A percentile compares a stretch with the other conserved stretches of the same genome.
phyloP scores from a whole-genome alignment of 331 rosid species.

The Spiraea crenata region DNA sequence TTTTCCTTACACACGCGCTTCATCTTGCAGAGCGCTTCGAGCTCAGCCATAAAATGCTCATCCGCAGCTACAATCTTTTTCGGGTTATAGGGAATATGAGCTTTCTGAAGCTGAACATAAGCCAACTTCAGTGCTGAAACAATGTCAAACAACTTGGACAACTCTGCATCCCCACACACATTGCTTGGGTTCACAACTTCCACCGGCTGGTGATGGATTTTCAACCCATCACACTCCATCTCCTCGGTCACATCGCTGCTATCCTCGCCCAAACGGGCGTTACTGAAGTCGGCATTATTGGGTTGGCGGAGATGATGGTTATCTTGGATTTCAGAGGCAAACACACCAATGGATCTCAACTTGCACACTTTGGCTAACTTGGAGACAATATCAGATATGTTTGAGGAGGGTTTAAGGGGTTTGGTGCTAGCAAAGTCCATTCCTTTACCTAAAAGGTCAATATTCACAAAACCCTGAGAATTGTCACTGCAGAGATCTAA shows the following conservation, averaged over 20 bases:
- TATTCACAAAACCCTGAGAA: conserved; percentile 8
- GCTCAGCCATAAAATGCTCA: conserved; percentile 56
- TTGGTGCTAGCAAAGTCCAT: conserved; percentile 47
- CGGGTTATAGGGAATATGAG: conserved; percentile 71
- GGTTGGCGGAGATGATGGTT: conserved; percentile 28
- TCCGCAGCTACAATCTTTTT: conserved; percentile 69
- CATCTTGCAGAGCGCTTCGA: conserved; percentile 63
- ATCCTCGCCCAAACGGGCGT: conserved; percentile 23
- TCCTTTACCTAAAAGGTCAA: conserved; percentile 7
- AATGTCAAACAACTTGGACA: conserved; percentile 46
- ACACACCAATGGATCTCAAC: conserved; percentile 67
- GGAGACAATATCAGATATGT: conserved; percentile 57
- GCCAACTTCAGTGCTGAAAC: conserved; percentile 66
- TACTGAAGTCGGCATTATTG: conserved; percentile 22
- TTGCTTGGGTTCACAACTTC: conserved; percentile 29
- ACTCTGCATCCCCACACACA: conserved; percentile 33
- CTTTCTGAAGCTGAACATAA: conserved; percentile 75
- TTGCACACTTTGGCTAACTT: conserved; percentile 65
- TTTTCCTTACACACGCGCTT: conserved; percentile 50
- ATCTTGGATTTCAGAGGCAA: conserved; percentile 42
- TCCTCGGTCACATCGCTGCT: conserved; percentile 34
- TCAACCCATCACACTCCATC: conserved; percentile 31
- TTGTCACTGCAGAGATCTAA: conserved; percentile 16
- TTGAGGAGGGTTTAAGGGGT: conserved; percentile 55
- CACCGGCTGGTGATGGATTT: conserved; percentile 45